Conservation (phyloP, 176 grass and related monocot genomes). For the Pontederia paniculata region DNA sequence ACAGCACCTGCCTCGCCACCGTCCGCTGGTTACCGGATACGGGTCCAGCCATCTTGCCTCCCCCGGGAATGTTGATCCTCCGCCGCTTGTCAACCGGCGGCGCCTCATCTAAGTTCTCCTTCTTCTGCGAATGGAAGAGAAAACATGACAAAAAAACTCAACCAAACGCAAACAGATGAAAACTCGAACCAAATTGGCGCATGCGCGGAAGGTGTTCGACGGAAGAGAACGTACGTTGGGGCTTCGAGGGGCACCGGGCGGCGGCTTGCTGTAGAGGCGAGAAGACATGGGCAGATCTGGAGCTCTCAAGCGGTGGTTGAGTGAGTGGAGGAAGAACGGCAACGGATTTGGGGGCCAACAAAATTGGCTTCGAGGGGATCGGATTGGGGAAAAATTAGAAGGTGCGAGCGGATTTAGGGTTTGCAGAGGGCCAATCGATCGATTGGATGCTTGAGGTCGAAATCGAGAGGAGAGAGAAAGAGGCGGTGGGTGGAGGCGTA, state of each 20-base stretch:
- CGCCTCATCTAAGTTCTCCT: conserved; percentile 9
- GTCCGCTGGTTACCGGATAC: background rate
- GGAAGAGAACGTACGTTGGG: background rate
- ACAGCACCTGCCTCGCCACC: conserved; percentile 24
- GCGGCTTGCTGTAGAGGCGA: background rate
- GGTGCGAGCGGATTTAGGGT: too few species aligned
- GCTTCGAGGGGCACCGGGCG: background rate
- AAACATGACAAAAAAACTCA: background rate
- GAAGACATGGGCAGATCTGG: background rate
- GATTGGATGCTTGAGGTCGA: background rate
- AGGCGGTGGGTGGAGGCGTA: background rate
- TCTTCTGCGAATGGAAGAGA: conserved; percentile 5
- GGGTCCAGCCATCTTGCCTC: background rate
- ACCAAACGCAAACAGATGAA: too few species aligned
- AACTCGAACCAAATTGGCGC: too few species aligned
- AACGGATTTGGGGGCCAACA: background rate
- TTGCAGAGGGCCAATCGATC: too few species aligned
- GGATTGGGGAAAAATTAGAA: too few species aligned
- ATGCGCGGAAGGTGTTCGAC: background rate
- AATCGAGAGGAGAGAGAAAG: background rate
- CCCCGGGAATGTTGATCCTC: background rate
- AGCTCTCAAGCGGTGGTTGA: background rate
- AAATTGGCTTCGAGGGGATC: background rate
- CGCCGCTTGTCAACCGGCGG: conserved; percentile 1
- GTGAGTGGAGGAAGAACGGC: background rate